phyloP scores from a whole-genome alignment of 2,329 filamentous ascomycete genomes.

The Coleophoma crateriformis region DNA sequence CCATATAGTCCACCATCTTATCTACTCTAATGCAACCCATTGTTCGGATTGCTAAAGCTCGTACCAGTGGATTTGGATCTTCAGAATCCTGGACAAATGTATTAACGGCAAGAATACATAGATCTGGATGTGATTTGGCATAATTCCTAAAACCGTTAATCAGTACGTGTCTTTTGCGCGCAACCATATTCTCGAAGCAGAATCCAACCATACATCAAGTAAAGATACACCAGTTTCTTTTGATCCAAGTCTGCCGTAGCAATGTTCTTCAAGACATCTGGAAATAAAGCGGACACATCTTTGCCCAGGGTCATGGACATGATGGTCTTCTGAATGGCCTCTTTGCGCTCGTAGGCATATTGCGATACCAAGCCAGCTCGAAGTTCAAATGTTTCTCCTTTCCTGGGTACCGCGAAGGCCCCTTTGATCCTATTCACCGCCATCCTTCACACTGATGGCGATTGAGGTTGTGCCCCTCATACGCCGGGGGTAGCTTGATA shows the following conservation, averaged over 20 bases:
- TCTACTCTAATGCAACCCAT: constrained; percentile 99
- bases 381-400: constrained; percentile 97
- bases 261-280: constrained; percentile 98
- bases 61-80: constrained; percentile 92
- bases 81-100: constrained; percentile 99
- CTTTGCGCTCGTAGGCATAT: constrained; percentile 98
- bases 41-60: constrained; percentile 91
- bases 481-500: constrained; percentile 18
- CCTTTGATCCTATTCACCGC: constrained; percentile 94
- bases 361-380: constrained; percentile 93
- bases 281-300: constrained; percentile 94
- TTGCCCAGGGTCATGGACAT: constrained; percentile 99
- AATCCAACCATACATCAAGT: constrained; percentile 67
- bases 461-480: constrained; percentile 30
- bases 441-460: constrained; percentile 50
- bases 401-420: constrained; percentile 87
- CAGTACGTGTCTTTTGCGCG: constrained; percentile 8
- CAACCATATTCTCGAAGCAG: background rate
- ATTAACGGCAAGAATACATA: constrained; percentile 97
- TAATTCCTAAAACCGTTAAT: constrained; percentile 81
- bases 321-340: constrained; percentile 99
- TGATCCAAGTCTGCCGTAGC: constrained; percentile 91
- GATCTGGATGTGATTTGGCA: constrained; percentile 95
- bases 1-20: constrained; percentile 99
- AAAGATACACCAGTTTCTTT: constrained; percentile 98